A percentile compares a stretch with the other conserved stretches of the same genome.
Evolutionary conservation across 768 basidiomycete genomes (phyloP).

Genomic region (Amanita inopinata): DNA sequence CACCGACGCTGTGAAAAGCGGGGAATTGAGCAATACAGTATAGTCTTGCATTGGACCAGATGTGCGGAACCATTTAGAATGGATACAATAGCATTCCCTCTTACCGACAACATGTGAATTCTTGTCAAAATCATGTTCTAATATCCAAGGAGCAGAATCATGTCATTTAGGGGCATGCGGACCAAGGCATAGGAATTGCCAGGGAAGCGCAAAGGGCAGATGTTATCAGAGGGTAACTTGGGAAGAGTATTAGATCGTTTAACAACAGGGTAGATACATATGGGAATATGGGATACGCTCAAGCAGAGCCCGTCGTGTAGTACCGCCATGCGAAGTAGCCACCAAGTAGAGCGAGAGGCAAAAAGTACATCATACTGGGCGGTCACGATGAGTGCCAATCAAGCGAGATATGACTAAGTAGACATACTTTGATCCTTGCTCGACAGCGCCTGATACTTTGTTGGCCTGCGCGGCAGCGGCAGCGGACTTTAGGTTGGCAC

Average conservation of each 20-base stretch:
- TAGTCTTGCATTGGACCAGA: too few relatives aligned
- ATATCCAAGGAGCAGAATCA: neutral
- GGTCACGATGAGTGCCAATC: constrained; percentile 10
- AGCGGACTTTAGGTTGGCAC: constrained; percentile 41
- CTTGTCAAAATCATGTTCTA: neutral
- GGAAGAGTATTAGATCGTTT: neutral
- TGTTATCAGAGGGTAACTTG: neutral
- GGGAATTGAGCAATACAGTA: too few relatives aligned
- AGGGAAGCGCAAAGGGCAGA: neutral
- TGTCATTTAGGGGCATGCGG: neutral
- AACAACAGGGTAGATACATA: neutral
- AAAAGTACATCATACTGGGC: constrained; percentile 68
- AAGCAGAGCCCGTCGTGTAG: constrained; percentile 45
- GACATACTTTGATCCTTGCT: constrained; percentile 61
- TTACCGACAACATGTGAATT: too few relatives aligned
- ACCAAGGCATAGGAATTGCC: neutral
- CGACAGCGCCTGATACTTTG: constrained; percentile 41
- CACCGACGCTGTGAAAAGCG: too few relatives aligned
- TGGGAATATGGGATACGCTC: constrained; percentile 12
- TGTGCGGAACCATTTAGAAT: too few relatives aligned
- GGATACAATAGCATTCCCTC: too few relatives aligned
- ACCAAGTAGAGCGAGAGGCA: constrained; percentile 69
- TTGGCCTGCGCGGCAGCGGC: constrained; percentile 35
- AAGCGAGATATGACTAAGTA: constrained; percentile 5
- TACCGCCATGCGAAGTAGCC: constrained; percentile 86